Evolutionary conservation across 1,284 basidiomycete species (phyloP), one percentile per base, ranked within the genome.

Genomic region (Puccinia coronata): DNA sequence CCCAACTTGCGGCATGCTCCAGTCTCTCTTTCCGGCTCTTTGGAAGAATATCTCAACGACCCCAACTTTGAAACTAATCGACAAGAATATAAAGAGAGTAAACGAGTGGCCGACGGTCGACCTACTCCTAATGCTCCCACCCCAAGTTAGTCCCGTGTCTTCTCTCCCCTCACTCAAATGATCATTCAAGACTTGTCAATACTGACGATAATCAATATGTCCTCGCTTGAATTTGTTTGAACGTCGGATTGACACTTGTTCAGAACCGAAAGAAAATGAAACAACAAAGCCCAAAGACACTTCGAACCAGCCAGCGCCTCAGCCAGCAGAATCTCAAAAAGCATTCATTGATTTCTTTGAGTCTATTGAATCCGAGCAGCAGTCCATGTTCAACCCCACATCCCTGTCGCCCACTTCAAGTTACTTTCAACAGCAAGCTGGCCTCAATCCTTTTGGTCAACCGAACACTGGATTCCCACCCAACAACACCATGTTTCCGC

Each of bases 41-140:
- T 99, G 36, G 93, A 99, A 85, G 97, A 99, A 86, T 99, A 99
- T 85, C 88, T 98, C 59, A 91, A 94, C 82, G 95, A 98, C 86
- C 93, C 95, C 23, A 95, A 95, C 86, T 99, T 98, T 86, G 96
- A 98, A 86, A 90, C 94, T 86, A 98, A 97, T 85, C 88, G 96
- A 78, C 88, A 92, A 25, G 96, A 98, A 85, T 98, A 99, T 88
- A 94, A 91, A 87, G 89, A 91, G 57, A 95, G 91, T 86, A 94
- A 94, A 86, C 90, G 90, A n/a, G 89, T 91, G 8, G 90, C 91
- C 0, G 93, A 95, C 82, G 89, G 89, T 36, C 88, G 86, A 82
- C 86, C 87, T 12, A 84, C 85, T 23, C 86, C 86, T 57, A 69
- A 83, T 28, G 76, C 83, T 51, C 53, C 83, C 82, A 84, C 85